phyloP scores from a whole-genome alignment of 352 stramenopile genomes.

The Aphanomyces invadans region DNA sequence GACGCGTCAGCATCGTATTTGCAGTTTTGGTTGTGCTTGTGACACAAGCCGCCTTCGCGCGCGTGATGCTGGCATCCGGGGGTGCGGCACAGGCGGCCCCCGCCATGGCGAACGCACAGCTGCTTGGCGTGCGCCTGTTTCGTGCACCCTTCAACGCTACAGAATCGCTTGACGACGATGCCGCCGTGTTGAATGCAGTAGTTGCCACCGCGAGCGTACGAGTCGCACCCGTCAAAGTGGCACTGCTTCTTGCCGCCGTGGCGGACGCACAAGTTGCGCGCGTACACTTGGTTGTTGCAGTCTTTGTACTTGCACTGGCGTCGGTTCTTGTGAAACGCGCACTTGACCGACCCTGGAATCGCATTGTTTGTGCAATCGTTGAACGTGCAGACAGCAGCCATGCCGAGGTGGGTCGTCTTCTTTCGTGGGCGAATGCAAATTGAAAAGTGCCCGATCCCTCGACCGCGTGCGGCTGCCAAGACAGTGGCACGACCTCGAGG shows the following conservation, averaged over 20 bases:
- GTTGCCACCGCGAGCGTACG: conserved; percentile 26
- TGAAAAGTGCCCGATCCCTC: conserved; percentile 13
- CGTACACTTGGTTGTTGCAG: conserved; percentile 25
- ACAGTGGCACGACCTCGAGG: neutral
- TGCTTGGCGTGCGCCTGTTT: conserved; percentile 22
- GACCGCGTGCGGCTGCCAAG: too few species aligned
- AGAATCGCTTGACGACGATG: conserved; percentile 17
- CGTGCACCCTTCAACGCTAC: conserved; percentile 14
- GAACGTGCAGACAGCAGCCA: conserved; percentile 12
- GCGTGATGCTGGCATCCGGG: conserved; percentile 21
- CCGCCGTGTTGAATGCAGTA: conserved; percentile 23
- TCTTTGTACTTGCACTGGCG: conserved; percentile 7
- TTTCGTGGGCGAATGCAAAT: neutral
- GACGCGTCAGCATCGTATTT: neutral
- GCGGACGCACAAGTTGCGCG: conserved; percentile 62
- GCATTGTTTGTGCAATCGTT: conserved; percentile 18
- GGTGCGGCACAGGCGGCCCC: conserved; percentile 11
- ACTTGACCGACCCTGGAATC: conserved; percentile 20
- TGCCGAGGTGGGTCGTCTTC: neutral
- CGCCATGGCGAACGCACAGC: conserved; percentile 20
- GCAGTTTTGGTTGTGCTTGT: conserved; percentile 18
- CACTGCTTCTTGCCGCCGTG: conserved; percentile 84
- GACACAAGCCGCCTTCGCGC: conserved; percentile 14
- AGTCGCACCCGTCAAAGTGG: conserved; percentile 59
- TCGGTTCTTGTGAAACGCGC: conserved; percentile 22